A percentile compares a stretch with the other conserved stretches of the same genome.
phyloP scores from a whole-genome alignment of 768 basidiomycete species.

The Pulveroboletus sp. region DNA sequence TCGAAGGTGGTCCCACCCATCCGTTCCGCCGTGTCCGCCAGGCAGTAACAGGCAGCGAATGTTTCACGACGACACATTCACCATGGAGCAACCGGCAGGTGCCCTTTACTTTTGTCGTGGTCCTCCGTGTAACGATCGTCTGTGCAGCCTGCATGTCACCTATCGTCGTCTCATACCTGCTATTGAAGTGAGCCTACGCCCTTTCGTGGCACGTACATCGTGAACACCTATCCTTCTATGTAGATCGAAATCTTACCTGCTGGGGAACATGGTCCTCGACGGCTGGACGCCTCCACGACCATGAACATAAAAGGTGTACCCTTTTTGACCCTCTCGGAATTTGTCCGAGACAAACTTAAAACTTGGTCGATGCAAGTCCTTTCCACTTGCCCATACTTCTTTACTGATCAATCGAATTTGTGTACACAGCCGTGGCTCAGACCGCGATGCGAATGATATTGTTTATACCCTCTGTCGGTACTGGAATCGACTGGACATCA shows the following conservation, averaged over 20 bases:
- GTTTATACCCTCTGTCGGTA: conserved; percentile 63
- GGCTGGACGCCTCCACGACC: conserved; percentile 61
- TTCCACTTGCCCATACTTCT: conserved; percentile 1
- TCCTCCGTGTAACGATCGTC: conserved; percentile 10
- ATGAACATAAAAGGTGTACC: conserved; percentile 68
- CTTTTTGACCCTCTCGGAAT: conserved; percentile 82
- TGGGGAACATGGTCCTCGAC: conserved; percentile 76
- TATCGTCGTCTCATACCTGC: conserved; percentile 74
- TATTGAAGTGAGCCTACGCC: conserved; percentile 51
- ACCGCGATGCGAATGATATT: conserved; percentile 77
- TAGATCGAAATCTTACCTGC: conserved; percentile 82
- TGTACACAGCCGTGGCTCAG: conserved; percentile 53
- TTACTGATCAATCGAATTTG: conserved; percentile 9
- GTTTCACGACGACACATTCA: conserved; percentile 64
- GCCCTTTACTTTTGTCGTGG: not conserved
- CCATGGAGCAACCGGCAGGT: conserved; percentile 83
- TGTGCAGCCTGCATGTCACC: conserved; percentile 60
- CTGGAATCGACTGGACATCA: conserved; percentile 81
- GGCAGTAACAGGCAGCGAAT: conserved; percentile 58
- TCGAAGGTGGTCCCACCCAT: conserved; percentile 67
- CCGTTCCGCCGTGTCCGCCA: conserved; percentile 80
- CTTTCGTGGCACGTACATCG: conserved; percentile 1
- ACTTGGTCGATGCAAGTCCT: conserved; percentile 69
- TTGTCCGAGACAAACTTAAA: conserved; percentile 80
- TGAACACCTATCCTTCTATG: conserved; percentile 5